Conservation (phyloP, 108 stramenopile genomes). For the Parmales sp. region DNA sequence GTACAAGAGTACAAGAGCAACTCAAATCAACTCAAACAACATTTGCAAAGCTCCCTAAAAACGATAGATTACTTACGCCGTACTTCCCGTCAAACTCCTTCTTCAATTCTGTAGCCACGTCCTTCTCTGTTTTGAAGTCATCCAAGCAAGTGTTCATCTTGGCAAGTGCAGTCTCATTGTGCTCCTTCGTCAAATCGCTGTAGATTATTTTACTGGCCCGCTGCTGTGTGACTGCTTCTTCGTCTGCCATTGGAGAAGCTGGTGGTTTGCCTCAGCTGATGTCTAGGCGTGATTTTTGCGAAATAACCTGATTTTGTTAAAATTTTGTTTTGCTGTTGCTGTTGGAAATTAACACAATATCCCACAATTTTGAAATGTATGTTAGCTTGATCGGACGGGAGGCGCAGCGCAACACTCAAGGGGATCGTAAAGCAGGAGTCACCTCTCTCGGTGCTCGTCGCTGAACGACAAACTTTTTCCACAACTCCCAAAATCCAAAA, state of each 20-base stretch:
- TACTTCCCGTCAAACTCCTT: conserved; percentile 7
- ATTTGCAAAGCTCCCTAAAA: no score
- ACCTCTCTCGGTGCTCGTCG: neutral
- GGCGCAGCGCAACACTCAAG: no score
- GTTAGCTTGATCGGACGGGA: no score
- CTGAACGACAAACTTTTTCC: neutral
- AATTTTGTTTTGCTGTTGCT: no score
- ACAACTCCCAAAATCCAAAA: neutral
- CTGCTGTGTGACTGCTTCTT: neutral
- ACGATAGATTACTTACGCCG: neutral
- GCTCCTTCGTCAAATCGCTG: conserved; percentile 1
- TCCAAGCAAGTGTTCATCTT: neutral
- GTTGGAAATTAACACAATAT: no score
- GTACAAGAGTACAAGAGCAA: no score
- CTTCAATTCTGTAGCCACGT: neutral
- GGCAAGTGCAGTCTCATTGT: neutral
- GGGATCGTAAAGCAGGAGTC: no score
- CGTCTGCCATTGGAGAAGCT: neutral
- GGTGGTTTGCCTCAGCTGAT: no score
- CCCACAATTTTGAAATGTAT: no score
- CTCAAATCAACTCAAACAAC: no score
- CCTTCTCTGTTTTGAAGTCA: neutral
- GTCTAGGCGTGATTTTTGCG: no score
- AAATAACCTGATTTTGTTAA: no score
- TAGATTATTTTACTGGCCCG: neutral